phyloP scores from a whole-genome alignment of 2,329 filamentous ascomycete genomes.

The Pseudogymnoascus sp. region DNA sequence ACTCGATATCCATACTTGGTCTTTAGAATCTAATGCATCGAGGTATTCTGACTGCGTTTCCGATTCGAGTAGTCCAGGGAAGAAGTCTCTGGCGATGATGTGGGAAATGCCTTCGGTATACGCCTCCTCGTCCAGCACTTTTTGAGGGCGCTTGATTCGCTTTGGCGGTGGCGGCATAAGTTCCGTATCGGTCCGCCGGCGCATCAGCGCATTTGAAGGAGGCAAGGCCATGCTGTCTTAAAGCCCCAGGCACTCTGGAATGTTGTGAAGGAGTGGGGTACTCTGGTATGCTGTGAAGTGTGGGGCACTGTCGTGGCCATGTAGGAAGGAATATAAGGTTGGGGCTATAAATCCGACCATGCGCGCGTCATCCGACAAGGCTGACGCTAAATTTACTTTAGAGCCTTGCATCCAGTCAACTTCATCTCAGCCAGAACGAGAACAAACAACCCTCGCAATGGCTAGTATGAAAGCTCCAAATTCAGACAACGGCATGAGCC shows the following conservation, averaged over 20 bases:
- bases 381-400: conserved; percentile 10
- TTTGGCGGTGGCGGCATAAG: conserved; percentile 91
- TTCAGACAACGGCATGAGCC: neutral
- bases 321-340: neutral
- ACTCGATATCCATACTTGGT: conserved; percentile 77
- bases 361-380: neutral
- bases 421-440: neutral
- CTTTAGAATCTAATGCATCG: conserved; percentile 78
- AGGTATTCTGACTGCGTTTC: conserved; percentile 88
- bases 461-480: neutral
- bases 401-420: neutral
- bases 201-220: conserved; percentile 51
- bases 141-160: conserved; percentile 82
- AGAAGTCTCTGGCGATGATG: conserved; percentile 95
- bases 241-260: conserved; percentile 29
- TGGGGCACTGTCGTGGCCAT: neutral
- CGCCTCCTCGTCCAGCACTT: conserved; percentile 84
- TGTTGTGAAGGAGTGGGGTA: conserved; percentile 11
- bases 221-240: conserved; percentile 10
- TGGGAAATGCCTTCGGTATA: conserved; percentile 86
- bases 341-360: neutral
- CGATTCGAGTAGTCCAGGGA: conserved; percentile 79
- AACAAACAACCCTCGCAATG: neutral
- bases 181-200: conserved; percentile 53
- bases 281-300: neutral